A percentile compares a stretch with the other conserved stretches of the same genome.
phyloP scores from a whole-genome alignment of 768 basidiomycete species.

The Kwoniella sp. region DNA sequence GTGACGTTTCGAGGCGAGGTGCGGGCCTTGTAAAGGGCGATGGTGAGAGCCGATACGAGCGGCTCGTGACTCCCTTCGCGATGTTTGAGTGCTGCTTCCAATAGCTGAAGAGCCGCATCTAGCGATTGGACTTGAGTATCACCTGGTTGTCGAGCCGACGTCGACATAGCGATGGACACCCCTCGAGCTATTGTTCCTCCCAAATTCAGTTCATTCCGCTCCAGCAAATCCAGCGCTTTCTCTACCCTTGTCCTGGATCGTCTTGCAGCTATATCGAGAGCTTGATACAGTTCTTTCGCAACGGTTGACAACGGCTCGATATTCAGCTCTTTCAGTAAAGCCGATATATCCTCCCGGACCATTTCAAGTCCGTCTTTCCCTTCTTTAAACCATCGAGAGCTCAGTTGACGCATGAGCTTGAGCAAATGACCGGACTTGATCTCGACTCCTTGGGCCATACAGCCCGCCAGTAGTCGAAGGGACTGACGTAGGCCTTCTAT shows the following conservation, averaged over 20 bases:
- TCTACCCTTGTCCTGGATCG: constrained; percentile 7
- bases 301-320: constrained; percentile 2
- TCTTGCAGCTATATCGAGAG: constrained; percentile 6
- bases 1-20: background rate
- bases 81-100: constrained; percentile 24
- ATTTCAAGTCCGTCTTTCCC: constrained; percentile 5
- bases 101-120: constrained; percentile 7
- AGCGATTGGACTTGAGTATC: background rate
- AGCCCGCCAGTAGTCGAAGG: constrained; percentile 10
- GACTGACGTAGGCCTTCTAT: constrained; percentile 9
- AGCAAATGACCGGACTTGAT: constrained; percentile 6
- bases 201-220: background rate
- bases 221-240: constrained; percentile 13
- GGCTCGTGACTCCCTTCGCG: constrained; percentile 30
- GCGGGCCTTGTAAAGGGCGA: constrained; percentile 26
- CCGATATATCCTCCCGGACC: background rate
- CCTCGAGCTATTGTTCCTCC: constrained; percentile 12
- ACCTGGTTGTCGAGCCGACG: background rate
- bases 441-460: constrained; percentile 9
- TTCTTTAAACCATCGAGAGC: background rate
- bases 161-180: constrained; percentile 3
- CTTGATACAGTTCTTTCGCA: constrained; percentile 2
- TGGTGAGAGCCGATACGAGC: constrained; percentile 23
- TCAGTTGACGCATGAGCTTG: constrained; percentile 12
- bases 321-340: background rate